Conservation (phyloP, 2,329 filamentous ascomycete species). For the Podosphaera xanthii region DNA sequence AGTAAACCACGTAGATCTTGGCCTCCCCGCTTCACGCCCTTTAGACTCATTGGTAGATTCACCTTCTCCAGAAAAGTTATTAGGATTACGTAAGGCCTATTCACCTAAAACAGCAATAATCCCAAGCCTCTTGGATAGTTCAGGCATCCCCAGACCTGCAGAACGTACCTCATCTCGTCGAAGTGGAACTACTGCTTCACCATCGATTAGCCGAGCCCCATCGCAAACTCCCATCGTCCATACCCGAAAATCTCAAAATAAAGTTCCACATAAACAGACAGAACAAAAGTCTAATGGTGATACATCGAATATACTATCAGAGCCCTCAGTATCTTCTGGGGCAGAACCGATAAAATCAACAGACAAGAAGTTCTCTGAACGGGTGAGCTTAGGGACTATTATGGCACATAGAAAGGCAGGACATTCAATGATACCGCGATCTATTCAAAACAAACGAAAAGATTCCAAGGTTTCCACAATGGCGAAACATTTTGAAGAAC, state of each 20-base stretch:
- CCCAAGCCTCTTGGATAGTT: conserved; percentile 8
- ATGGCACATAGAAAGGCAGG: conserved; percentile 34
- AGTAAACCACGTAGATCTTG: conserved; percentile 3
- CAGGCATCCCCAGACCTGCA: conserved; percentile 15
- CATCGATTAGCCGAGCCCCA: conserved; percentile 15
- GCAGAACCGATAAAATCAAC: conserved; percentile 12
- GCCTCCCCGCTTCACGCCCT: neutral
- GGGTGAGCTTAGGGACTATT: conserved; percentile 39
- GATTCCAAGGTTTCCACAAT: conserved; percentile 71
- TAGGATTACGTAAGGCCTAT: conserved; percentile 11
- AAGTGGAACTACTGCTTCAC: conserved; percentile 10
- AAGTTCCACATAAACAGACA: conserved; percentile 7
- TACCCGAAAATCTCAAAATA: conserved; percentile 11
- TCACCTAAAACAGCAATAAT: conserved; percentile 4
- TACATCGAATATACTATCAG: conserved; percentile 5
- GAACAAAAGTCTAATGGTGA: conserved; percentile 8
- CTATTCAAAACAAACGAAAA: conserved; percentile 47
- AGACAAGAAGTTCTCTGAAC: conserved; percentile 56
- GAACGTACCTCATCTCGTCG: conserved; percentile 11
- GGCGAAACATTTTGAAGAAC: conserved; percentile 85
- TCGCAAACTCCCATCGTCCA: conserved; percentile 16
- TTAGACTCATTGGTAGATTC: conserved; percentile 6
- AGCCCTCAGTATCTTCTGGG: conserved; percentile 9
- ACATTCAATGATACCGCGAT: conserved; percentile 70
- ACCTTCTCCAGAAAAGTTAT: conserved; percentile 14